phyloP scores from a whole-genome alignment of 192 early-diverging fungal genomes.

The Coemansia sp. region DNA sequence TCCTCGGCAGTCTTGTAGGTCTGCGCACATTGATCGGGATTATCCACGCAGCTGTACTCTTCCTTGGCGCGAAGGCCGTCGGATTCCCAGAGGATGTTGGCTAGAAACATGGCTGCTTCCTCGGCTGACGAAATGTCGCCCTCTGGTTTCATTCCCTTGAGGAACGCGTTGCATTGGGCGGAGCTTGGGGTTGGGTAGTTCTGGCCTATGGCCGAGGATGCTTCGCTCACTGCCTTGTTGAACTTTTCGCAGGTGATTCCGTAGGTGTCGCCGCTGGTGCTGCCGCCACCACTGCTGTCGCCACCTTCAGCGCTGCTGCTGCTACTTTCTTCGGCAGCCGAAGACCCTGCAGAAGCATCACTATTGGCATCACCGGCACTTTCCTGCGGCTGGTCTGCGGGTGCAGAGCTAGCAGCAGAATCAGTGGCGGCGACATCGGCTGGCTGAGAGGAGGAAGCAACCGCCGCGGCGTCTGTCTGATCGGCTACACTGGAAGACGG shows the following conservation, averaged over 20 bases:
- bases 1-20: constrained; percentile 49
- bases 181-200: constrained; percentile 36
- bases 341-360: background rate
- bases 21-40: constrained; percentile 44
- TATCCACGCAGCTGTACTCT: constrained; percentile 43
- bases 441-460: background rate
- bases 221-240: constrained; percentile 43
- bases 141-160: constrained; percentile 29
- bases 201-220: constrained; percentile 31
- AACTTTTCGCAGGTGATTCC: constrained; percentile 51
- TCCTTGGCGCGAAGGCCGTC: constrained; percentile 50
- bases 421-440: background rate
- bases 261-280: constrained; percentile 16
- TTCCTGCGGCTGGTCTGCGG: background rate
- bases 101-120: constrained; percentile 56
- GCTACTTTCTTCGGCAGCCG: constrained; percentile 10
- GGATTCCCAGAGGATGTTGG: constrained; percentile 56
- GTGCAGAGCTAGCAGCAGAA: background rate
- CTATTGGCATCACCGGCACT: background rate
- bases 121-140: constrained; percentile 41
- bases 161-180: constrained; percentile 46
- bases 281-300: background rate
- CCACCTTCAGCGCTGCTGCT: constrained; percentile 11
- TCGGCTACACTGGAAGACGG: background rate
- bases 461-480: background rate